Evolutionary conservation across 768 basidiomycete genomes (phyloP), one percentile per base, ranked within the genome.

Genomic region (Tricholoma sp.): DNA sequence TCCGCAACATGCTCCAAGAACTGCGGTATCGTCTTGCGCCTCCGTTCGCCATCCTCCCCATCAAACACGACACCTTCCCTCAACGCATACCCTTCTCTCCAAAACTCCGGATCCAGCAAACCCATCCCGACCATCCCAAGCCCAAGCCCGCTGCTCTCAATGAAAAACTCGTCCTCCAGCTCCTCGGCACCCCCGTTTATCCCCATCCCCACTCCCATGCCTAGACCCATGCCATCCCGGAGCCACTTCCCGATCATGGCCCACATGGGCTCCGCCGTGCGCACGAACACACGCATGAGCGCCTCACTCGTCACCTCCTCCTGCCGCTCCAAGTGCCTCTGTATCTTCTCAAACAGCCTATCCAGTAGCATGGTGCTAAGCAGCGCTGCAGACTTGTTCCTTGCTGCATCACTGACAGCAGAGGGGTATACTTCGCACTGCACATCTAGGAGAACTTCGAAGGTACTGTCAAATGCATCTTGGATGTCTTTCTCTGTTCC

Each of bases 81-180:
- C 57, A 91, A 66, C 2, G 73, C 72, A 68, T 86, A 91, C 0
- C 86, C 88, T 41, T 89, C 84, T 31, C 77, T 72, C 91, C 91
- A 94, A 64, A 91, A 91, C 55, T 91, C 88, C 0, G 85, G 86
- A 63, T 88, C 86, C 63, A 83, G 59, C 18, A 86, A 65, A 1
- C 79, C 79, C 44, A 79, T 65, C 3, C 75, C 77, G 65, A 76
- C 70, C 65, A 76, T 75, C 39, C 79, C 79, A 50, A 76, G 56
- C 0, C 76, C 77, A 44, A 89, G 72, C 17, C 83, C 85, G 63
- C 80, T 89, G 58, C 81, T 80, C 63, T 88, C 86, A 47, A 94
- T 82, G 68, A 93, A 92, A 70, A 91, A 91, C 63, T 94, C 91
- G 10, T 86, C 85, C 17, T 86, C 84, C 1, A 86, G 72, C 42